Base-by-base conservation (phyloP, 768 basidiomycete genomes). In the Russula ochroleuca region DNA sequence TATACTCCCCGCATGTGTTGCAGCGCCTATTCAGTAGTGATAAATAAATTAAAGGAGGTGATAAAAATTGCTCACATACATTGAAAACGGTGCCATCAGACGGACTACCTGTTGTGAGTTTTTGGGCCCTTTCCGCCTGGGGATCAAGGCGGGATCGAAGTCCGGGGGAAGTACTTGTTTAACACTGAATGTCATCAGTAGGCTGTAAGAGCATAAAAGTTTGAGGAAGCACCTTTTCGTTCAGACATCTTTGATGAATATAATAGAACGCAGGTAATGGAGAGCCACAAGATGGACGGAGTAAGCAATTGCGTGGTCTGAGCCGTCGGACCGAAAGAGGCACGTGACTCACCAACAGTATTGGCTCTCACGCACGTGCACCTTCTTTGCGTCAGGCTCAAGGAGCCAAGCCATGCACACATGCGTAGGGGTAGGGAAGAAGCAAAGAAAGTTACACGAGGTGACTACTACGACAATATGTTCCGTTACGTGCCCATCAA, bases 51-150 rank as follows among this genome's bases (percentile, higher is more conserved):
- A 8, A 47, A 48, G 2, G 0, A 25, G 41, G 25, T n/a, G 9
- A 57, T 48, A 13, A 33, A 54, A 15, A 68, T 7, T 0, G 13
- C 38, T 41, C 15, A 77, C 85, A 68, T 75, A 88, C 97, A 99
- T 99, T 5, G 94, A 96, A 75, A 98, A 99, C 0, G 97, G 97
- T 3, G 97, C 96, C 97, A 99, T 99, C 54, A 99, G 83, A 81
- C 96, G 92, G 63, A 99, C 94, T 63, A 95, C 91, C 78, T 97
- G 94, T 72, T 99, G 97, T 15, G 90, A 90, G 75, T 96, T 95
- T 82, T 90, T 94, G 61, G 92, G 89, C 66, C 86, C 83, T 74
- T 89, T 93, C 71, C 94, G 79, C 67, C 96, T 83, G 28, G 92
- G 92, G 74, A 98, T 98, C 76, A 97, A 89, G 69, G 91, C 87